Evolutionary conservation across 139 green algal genomes (phyloP).

Genomic region (Chlorella sp.): DNA sequence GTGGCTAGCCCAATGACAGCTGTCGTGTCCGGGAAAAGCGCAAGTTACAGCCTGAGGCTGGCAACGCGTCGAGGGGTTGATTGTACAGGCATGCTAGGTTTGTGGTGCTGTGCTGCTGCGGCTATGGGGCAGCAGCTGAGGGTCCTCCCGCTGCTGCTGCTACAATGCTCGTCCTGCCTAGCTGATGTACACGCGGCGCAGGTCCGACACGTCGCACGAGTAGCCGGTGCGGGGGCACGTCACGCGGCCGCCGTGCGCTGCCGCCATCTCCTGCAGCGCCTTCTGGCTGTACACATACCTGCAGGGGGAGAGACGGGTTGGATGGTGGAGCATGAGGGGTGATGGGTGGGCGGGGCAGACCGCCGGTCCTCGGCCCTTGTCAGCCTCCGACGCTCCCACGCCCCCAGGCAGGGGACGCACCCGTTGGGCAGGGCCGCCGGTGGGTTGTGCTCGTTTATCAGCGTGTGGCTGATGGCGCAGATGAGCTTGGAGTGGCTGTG

Average conservation of each 20-base stretch:
- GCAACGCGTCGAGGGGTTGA: too few relatives aligned
- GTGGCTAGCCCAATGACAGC: too few relatives aligned
- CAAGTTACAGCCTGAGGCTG: too few relatives aligned
- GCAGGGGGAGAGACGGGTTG: background rate
- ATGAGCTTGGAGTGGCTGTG: conserved; percentile 89
- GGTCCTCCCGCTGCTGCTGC: too few relatives aligned
- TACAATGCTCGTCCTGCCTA: background rate
- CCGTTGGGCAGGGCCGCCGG: conserved; percentile 93
- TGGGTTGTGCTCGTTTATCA: conserved; percentile 95
- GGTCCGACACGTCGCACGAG: conserved; percentile 50
- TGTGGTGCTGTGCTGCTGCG: too few relatives aligned
- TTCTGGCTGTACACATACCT: conserved; percentile 79
- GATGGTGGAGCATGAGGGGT: background rate
- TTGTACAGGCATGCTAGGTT: too few relatives aligned
- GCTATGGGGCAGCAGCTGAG: too few relatives aligned
- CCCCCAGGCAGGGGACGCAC: too few relatives aligned
- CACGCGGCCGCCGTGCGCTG: conserved; percentile 48
- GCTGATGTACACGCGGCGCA: conserved; percentile 65
- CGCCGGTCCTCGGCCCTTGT: conserved; percentile 38
- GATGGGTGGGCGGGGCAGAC: background rate
- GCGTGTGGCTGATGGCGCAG: conserved; percentile 78
- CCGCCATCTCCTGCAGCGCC: conserved; percentile 57
- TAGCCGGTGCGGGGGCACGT: conserved; percentile 72
- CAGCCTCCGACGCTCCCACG: too few relatives aligned
- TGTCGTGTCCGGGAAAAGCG: too few relatives aligned